Conservation (phyloP, 805 yeast species). For the Teunomyces stri region DNA sequence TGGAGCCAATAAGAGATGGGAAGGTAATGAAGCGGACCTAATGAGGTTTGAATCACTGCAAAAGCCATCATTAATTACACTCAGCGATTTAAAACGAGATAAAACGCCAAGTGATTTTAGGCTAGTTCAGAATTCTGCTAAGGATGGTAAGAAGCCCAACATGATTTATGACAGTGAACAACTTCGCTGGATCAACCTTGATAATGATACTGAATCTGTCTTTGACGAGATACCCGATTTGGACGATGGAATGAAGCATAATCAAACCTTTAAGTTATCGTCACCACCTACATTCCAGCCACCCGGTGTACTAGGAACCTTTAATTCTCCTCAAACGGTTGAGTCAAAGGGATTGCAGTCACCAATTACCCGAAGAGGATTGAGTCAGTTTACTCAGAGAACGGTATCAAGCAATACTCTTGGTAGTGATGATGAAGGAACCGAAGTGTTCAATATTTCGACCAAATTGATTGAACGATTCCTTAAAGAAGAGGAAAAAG, state of each 20-base stretch:
- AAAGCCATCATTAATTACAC: conserved; percentile 39
- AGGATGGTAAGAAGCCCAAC: conserved; percentile 28
- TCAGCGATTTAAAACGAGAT: conserved; percentile 19
- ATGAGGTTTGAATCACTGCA: conserved; percentile 45
- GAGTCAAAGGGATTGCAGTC: conserved; percentile 6
- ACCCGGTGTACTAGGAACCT: background rate
- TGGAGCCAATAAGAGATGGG: conserved; percentile 53
- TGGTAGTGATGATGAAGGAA: conserved; percentile 10
- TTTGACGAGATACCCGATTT: conserved; percentile 52
- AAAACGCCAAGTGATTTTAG: background rate
- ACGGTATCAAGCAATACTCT: conserved; percentile 28
- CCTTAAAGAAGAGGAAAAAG: conserved; percentile 34
- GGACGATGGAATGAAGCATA: conserved; percentile 11
- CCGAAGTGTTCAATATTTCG: conserved; percentile 20
- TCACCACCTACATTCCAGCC: conserved; percentile 7
- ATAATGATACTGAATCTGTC: conserved; percentile 36
- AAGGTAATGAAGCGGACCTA: conserved; percentile 62
- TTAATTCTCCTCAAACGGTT: background rate
- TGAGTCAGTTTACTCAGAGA: conserved; percentile 37
- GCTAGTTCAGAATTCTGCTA: background rate
- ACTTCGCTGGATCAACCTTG: conserved; percentile 56
- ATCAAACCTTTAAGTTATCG: conserved; percentile 1
- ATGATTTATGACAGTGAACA: conserved; percentile 62
- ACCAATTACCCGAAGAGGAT: conserved; percentile 23
- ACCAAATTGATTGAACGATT: conserved; percentile 30